Conservation (phyloP, 345 rosid species). For the Euphorbia peplus region DNA sequence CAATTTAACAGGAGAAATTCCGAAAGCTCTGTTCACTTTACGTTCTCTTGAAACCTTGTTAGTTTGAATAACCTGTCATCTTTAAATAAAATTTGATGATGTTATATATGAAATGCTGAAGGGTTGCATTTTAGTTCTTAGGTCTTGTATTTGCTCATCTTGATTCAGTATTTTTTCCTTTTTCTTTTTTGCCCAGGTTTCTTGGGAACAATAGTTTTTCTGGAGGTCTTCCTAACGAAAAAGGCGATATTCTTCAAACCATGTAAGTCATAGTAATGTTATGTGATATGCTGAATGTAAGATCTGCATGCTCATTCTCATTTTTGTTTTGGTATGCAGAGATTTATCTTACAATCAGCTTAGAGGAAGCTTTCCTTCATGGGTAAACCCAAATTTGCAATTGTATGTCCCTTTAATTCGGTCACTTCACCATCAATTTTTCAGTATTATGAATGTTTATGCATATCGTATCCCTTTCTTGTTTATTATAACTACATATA, state of each 20-base stretch:
- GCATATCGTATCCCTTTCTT: too few relatives aligned
- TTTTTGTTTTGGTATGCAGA: constrained; percentile 23
- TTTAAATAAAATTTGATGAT: neutral
- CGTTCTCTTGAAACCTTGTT: constrained; percentile 24
- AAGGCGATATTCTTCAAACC: constrained; percentile 23
- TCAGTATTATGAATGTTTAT: too few relatives aligned
- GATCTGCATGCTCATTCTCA: neutral
- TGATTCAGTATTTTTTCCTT: neutral
- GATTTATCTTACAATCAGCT: constrained; percentile 41
- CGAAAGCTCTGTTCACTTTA: constrained; percentile 28
- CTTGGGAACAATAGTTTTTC: constrained; percentile 41
- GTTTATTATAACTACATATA: too few relatives aligned
- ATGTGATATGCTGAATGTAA: neutral
- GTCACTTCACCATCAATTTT: neutral
- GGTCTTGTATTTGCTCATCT: neutral
- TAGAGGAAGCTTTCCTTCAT: constrained; percentile 33
- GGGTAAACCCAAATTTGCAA: constrained; percentile 23
- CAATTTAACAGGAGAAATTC: constrained; percentile 35
- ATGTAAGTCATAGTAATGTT: constrained; percentile 28
- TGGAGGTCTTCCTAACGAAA: constrained; percentile 26
- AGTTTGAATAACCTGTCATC: constrained; percentile 4
- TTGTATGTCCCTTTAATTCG: constrained; percentile 26
- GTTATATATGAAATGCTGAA: neutral
- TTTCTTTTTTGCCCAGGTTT: constrained; percentile 32
- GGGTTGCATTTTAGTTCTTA: neutral